phyloP scores from a whole-genome alignment of 2,329 filamentous ascomycete genomes.

The Fusarium pilosicola region DNA sequence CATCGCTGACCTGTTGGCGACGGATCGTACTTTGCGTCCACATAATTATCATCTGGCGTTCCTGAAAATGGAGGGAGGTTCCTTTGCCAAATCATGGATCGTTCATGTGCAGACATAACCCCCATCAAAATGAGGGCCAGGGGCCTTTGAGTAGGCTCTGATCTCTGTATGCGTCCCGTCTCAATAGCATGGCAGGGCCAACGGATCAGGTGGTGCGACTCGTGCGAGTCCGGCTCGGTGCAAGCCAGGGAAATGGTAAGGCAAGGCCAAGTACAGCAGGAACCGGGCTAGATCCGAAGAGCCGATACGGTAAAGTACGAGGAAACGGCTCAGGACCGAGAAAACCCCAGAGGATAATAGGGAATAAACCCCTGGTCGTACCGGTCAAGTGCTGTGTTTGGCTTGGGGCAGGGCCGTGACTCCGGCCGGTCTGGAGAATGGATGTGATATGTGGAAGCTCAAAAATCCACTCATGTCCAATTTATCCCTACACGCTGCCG shows the following conservation, averaged over 20 bases:
- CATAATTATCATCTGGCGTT: not conserved
- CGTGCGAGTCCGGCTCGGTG: constrained; percentile 39
- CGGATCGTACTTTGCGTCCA: not conserved
- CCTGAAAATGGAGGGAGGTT: not conserved
- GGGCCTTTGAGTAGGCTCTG: not conserved
- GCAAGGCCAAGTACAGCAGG: constrained; percentile 17
- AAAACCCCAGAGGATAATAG: constrained; percentile 19
- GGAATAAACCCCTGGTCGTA: constrained; percentile 23
- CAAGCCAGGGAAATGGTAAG: constrained; percentile 28
- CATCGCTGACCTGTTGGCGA: not conserved
- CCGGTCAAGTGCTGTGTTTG: constrained; percentile 26
- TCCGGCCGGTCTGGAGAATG: constrained; percentile 33
- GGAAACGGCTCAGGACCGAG: constrained; percentile 11
- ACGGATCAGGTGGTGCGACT: constrained; percentile 38
- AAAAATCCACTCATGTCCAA: constrained; percentile 23
- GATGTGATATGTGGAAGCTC: constrained; percentile 33
- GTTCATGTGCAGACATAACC: not conserved
- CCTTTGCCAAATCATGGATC: not conserved
- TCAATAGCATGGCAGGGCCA: not conserved
- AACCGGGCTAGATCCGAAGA: constrained; percentile 35
- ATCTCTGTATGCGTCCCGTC: not conserved
- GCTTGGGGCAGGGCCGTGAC: constrained; percentile 33
- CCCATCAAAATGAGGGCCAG: not conserved
- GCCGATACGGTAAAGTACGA: constrained; percentile 40
- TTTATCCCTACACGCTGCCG: constrained; percentile 19